Conservation (phyloP, 1,139 yeast species). For the Arxiozyma slooffiae region DNA sequence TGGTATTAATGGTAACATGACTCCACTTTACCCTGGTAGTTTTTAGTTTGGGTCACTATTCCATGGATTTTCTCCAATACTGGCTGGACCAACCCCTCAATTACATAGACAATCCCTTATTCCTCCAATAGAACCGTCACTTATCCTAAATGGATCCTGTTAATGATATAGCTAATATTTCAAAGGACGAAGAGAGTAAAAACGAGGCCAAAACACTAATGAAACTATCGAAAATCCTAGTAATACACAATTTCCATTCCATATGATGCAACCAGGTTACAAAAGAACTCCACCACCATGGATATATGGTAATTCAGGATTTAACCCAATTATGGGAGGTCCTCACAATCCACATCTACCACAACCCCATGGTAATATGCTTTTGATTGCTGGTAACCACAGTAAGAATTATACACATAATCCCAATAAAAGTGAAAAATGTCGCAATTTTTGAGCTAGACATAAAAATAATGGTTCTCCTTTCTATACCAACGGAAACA, state of each 20-base stretch:
- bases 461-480: slow-evolving; percentile 6
- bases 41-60: slow-evolving; percentile 29
- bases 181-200: neutral
- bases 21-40: slow-evolving; percentile 16
- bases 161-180: slow-evolving; percentile 6
- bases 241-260: slow-evolving; percentile 6
- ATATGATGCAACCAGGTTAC: slow-evolving; percentile 15
- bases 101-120: slow-evolving; percentile 16
- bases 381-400: slow-evolving; percentile 16
- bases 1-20: slow-evolving; percentile 19
- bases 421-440: slow-evolving; percentile 12
- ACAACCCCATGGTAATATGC: slow-evolving; percentile 13
- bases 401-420: slow-evolving; percentile 14
- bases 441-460: slow-evolving; percentile 10
- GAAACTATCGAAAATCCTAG: neutral
- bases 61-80: slow-evolving; percentile 25
- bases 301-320: slow-evolving; percentile 28
- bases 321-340: slow-evolving; percentile 23
- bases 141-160: slow-evolving; percentile 13
- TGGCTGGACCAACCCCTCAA: slow-evolving; percentile 18
- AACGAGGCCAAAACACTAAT: neutral
- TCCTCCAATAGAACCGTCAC: slow-evolving; percentile 16
- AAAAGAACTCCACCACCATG: slow-evolving; percentile 28
- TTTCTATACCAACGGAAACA: slow-evolving; percentile 11
- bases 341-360: slow-evolving; percentile 14